Base-by-base conservation (phyloP, 805 yeast species). In the Lachancea fermentati region DNA sequence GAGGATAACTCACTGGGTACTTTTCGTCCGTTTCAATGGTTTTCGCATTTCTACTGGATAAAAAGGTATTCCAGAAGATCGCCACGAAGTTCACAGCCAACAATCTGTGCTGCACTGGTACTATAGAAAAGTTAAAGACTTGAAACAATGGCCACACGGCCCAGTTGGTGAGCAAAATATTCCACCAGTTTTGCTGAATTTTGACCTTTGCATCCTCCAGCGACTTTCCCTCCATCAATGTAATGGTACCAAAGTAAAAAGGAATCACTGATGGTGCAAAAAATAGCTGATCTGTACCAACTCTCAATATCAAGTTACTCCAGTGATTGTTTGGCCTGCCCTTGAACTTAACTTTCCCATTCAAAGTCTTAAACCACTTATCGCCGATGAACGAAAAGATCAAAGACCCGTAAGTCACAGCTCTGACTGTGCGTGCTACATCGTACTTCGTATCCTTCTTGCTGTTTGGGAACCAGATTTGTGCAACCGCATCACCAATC, bases 71-170 rank as follows among this genome's bases (percentile, higher is more conserved):
- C 96, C 96, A 89, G 14, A 80, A 76, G 19, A 88, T 75, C 35
- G 91, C 78, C 18, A 85, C 71, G 3, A 78, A 43, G 53, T 86
- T 86, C 22, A 84, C 94, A 8, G 78, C 68, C 34, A 85, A 52
- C 34, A 89, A 60, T 29, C 95, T 72, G 50, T 74, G 76, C 32
- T 79, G 79, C 5, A 79, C 73, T 0, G 97, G 97, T 2, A 87
- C 73, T 5, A 85, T 52, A 34, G 79, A 72, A 55, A 91, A 86
- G 63, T 91, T 93, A 46, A 81, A 47, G 40, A 79, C 54, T 63
- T 93, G 97, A 47, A 93, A 84, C 0, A 76, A 62, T 0, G 97
- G 97, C 98, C 97, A 93, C 9, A 91, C 82, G 37, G 70, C 55
- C 89, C 95, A 87, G 59, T 88, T 89, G 13, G 84, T 71, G 25